phyloP scores from a whole-genome alignment of 352 stramenopile genomes.

The Pythium chondricola region DNA sequence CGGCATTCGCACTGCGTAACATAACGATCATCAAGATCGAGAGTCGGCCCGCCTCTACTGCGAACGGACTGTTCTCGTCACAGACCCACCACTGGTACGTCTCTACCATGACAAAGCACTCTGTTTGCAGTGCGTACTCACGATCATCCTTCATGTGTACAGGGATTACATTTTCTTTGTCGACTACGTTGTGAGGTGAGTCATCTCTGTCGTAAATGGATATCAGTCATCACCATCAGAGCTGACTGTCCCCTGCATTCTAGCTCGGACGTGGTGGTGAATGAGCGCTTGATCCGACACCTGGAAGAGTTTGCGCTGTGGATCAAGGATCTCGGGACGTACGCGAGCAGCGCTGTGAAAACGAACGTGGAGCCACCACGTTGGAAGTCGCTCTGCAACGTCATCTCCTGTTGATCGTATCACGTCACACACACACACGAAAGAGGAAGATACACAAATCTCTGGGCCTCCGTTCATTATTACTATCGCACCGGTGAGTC shows the following conservation, averaged over 20 bases:
- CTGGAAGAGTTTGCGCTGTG: slow-evolving; percentile 72
- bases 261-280: slow-evolving; percentile 27
- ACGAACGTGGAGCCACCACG: slow-evolving; percentile 57
- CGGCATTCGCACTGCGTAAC: slow-evolving; percentile 70
- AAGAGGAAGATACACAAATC: too few relatives aligned
- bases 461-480: not conserved
- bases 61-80: slow-evolving; percentile 46
- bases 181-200: slow-evolving; percentile 57
- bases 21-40: slow-evolving; percentile 82
- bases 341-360: slow-evolving; percentile 53
- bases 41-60: slow-evolving; percentile 60
- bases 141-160: not conserved
- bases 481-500: not conserved
- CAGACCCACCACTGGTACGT: slow-evolving; percentile 64
- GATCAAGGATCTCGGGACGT: slow-evolving; percentile 71
- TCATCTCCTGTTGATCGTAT: slow-evolving; percentile 46
- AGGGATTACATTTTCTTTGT: slow-evolving; percentile 83
- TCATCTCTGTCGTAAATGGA: not conserved
- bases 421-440: too few relatives aligned
- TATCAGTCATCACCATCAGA: too few relatives aligned
- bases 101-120: too few relatives aligned
- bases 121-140: too few relatives aligned
- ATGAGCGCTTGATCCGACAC: slow-evolving; percentile 46
- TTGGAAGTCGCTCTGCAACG: slow-evolving; percentile 60
- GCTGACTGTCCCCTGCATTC: too few relatives aligned